phyloP scores from a whole-genome alignment of 306 rosid species.

The Cucurbita moschata region DNA sequence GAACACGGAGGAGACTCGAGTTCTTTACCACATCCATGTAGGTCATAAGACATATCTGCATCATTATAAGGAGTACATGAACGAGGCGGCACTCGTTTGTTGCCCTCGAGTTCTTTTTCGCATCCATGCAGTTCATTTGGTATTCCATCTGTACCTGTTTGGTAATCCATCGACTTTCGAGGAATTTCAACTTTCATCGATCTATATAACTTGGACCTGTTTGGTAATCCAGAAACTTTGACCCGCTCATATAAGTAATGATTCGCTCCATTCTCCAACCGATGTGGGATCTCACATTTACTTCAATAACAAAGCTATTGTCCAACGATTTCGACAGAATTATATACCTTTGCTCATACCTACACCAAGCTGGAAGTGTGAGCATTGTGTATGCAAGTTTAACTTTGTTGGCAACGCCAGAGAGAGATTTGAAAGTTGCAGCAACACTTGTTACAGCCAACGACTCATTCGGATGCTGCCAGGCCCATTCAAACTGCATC shows the following conservation, averaged over 20 bases:
- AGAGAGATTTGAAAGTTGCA: conserved; percentile 60
- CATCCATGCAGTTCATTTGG: not conserved
- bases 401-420: conserved; percentile 71
- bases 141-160: not conserved
- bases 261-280: no score
- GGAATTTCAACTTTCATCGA: conserved; percentile 14
- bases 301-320: not conserved
- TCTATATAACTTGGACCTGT: conserved; percentile 22
- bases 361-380: conserved; percentile 71
- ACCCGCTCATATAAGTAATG: no score
- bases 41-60: not conserved
- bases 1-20: conserved; percentile 12
- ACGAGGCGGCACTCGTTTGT: conserved; percentile 6
- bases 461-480: conserved; percentile 92
- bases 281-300: no score
- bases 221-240: no score
- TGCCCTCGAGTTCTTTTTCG: conserved; percentile 18
- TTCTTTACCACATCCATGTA: conserved; percentile 11
- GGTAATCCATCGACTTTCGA: conserved; percentile 10
- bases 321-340: not conserved
- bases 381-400: conserved; percentile 97
- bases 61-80: conserved; percentile 2
- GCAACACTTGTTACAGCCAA: conserved; percentile 88
- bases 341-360: conserved; percentile 17
- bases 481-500: conserved; percentile 98